Evolutionary conservation across 179 eudicot species (phyloP).

Genomic region (Beta macrorhiza): DNA sequence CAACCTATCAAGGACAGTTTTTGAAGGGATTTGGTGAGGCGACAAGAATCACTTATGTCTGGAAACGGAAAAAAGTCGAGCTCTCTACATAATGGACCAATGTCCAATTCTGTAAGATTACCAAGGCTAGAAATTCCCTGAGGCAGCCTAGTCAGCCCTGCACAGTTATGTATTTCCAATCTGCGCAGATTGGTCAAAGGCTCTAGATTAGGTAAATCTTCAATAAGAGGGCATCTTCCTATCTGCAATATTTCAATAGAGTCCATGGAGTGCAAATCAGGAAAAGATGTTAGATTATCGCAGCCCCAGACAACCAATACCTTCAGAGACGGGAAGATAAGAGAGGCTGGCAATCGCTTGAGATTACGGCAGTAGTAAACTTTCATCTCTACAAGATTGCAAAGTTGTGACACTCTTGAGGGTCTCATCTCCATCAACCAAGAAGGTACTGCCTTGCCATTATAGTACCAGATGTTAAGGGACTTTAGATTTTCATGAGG

Average conservation of each 20-base stretch:
- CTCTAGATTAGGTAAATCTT: background rate
- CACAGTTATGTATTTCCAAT: slow-evolving; percentile 20
- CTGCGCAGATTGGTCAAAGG: background rate
- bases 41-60: background rate
- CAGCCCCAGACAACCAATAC: slow-evolving; percentile 18
- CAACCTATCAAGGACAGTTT: slow-evolving; percentile 11
- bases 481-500: slow-evolving; percentile 29
- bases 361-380: slow-evolving; percentile 14
- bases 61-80: slow-evolving; percentile 17
- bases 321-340: slow-evolving; percentile 18
- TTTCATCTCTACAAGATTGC: slow-evolving; percentile 14
- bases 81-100: slow-evolving; percentile 23
- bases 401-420: background rate
- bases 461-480: slow-evolving; percentile 20
- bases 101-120: background rate
- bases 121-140: background rate
- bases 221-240: slow-evolving; percentile 12
- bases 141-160: slow-evolving; percentile 8
- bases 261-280: background rate
- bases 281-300: slow-evolving; percentile 12
- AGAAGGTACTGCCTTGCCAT: slow-evolving; percentile 9
- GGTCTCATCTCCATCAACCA: slow-evolving; percentile 13
- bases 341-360: slow-evolving; percentile 9
- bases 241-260: slow-evolving; percentile 14
- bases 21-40: slow-evolving; percentile 8